Evolutionary conservation across 2,329 filamentous ascomycete genomes (phyloP).

Genomic region (Pleurostoma richardsiae): DNA sequence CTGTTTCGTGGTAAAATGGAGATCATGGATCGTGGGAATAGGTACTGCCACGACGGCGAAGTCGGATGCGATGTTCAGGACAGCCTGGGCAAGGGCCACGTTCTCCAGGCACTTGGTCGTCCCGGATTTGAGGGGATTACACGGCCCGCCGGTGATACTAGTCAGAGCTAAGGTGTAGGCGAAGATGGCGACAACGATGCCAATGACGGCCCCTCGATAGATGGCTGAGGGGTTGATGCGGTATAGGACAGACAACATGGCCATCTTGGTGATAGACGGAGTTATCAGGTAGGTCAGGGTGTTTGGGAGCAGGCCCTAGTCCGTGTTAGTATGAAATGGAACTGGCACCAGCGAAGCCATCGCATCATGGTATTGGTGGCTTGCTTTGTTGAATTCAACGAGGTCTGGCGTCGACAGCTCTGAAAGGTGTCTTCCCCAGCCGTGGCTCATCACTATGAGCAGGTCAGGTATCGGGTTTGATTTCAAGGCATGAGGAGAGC

Average conservation of each 20-base stretch:
- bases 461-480: too few relatives aligned
- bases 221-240: conserved; percentile 9
- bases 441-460: too few relatives aligned
- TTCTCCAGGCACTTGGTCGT: conserved; percentile 31
- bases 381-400: too few relatives aligned
- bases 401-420: too few relatives aligned
- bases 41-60: conserved; percentile 36
- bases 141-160: conserved; percentile 14
- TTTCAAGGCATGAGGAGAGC: too few relatives aligned
- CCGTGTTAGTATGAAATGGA: too few relatives aligned
- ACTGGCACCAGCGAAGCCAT: too few relatives aligned
- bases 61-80: conserved; percentile 40
- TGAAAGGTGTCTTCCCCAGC: too few relatives aligned
- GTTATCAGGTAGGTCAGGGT: conserved; percentile 14
- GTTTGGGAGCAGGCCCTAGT: background rate
- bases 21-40: conserved; percentile 31
- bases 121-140: conserved; percentile 13
- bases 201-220: conserved; percentile 7
- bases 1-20: conserved; percentile 36
- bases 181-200: conserved; percentile 5
- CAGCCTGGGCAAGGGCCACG: conserved; percentile 36
- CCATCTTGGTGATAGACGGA: conserved; percentile 13
- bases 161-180: conserved; percentile 14
- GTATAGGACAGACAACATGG: conserved; percentile 13
- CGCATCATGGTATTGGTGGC: too few relatives aligned